Base-by-base conservation (phyloP, 768 basidiomycete genomes). In the Trametes gibbosa region DNA sequence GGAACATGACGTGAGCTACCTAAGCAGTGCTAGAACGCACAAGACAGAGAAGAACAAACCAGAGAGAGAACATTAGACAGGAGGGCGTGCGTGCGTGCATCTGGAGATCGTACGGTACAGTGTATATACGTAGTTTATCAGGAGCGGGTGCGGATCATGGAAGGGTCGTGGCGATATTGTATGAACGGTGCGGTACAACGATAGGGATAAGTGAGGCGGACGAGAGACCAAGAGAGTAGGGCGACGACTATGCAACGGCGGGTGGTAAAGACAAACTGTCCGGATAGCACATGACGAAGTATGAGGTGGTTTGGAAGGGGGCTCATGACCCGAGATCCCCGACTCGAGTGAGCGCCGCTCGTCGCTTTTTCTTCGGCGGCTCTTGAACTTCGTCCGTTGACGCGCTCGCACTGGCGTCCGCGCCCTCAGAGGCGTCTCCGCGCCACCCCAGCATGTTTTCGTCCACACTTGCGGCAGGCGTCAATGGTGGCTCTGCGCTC, bases 341-440 rank as follows among this genome's bases (percentile, higher is more conserved):
- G 2, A 92, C 81, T 19, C 80, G 79, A 12, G 86, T 91, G 65
- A 92, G 76, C 35, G 83, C 88, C n/a, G 92, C 84, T 23, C 91
- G 79, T 56, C 91, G 80, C 73, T 91, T 93, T 74, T 94, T 93
- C 81, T 90, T 94, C 6, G 88, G 87, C 2, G 88, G 91, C 59
- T 84, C 86, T 4, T 68, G 61, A 19, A 42, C 61, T 21, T 69
- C 74, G 25, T 64, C 61, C 63, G 7, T 53, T 37, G 27, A 39
- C 23, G 49, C 50, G 5, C 59, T 39, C 75, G 69, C 13, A 55
- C 53, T 56, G 59, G 72, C 23, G 4, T 56, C 59, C 65, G 67
- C 34, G 57, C 70, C 29, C 59, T 64, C 69, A 39, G 48, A n/a
- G 16, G 62, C 43, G 12, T 50, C 59, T 21, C 56, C 49, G 37